These are phyloP conservation scores for Apostasia ramifera DNA, from an alignment of 106 monocot genomes.

Conservation along the genomic window DNA sequence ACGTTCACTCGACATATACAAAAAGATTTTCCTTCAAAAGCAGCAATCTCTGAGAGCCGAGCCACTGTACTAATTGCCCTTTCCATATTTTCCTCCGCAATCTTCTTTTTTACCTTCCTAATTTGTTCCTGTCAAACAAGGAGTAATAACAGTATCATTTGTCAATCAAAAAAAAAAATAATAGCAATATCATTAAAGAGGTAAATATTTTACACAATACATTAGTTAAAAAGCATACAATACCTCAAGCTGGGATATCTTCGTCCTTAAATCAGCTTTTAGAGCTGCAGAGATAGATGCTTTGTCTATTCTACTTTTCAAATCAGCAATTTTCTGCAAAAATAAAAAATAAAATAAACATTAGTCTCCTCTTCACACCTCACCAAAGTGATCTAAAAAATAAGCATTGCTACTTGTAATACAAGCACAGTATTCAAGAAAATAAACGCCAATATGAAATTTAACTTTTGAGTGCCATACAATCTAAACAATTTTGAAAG, in stretches of 20 bases:
- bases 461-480: no score
- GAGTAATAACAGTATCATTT: not conserved
- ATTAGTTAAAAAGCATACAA: not conserved
- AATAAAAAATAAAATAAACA: not conserved
- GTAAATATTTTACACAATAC: not conserved
- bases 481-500: no score
- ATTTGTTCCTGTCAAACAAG: constrained; percentile 56
- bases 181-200: not conserved
- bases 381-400: not conserved
- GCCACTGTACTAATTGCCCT: constrained; percentile 63
- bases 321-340: constrained; percentile 66
- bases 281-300: constrained; percentile 74
- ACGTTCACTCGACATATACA: constrained; percentile 67
- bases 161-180: not conserved
- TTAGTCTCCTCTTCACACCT: not conserved
- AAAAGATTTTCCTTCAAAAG: constrained; percentile 70
- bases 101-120: constrained; percentile 63
- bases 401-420: not conserved
- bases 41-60: constrained; percentile 55
- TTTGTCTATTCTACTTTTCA: constrained; percentile 67
- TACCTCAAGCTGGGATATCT: constrained; percentile 70
- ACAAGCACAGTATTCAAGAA: not conserved
- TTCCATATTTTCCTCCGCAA: constrained; percentile 69
- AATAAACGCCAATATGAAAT: not conserved
- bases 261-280: constrained; percentile 71